Percentiles rank a stretch among this genome's conserved stretches.
Evolutionary conservation across 129 eudicot genomes (phyloP).

Genomic region (Sambucus nigra): DNA sequence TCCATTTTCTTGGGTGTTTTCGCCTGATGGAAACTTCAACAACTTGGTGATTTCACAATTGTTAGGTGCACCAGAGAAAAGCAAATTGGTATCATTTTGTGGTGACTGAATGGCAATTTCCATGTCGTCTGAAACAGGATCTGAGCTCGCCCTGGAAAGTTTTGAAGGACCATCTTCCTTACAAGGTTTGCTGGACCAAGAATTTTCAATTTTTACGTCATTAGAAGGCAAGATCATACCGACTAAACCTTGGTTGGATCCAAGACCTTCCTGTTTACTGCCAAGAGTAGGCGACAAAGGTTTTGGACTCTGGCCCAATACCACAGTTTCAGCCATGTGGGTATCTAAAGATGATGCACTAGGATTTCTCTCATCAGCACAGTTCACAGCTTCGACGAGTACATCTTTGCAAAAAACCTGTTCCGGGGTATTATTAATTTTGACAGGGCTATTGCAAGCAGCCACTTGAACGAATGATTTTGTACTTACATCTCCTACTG

Average conservation of each 20-base stretch:
- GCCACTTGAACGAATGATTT: constrained; percentile 13
- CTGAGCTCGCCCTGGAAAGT: constrained; percentile 14
- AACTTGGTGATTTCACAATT: constrained; percentile 18
- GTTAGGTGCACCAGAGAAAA: constrained; percentile 15
- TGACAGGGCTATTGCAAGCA: constrained; percentile 11
- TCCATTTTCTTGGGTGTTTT: constrained; percentile 19
- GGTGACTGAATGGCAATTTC: constrained; percentile 22
- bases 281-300: constrained; percentile 12
- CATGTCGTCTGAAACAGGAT: constrained; percentile 16
- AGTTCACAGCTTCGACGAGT: constrained; percentile 11
- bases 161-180: constrained; percentile 24
- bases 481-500: constrained; percentile 12
- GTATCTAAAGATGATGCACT: constrained; percentile 13
- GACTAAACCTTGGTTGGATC: constrained; percentile 18
- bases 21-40: constrained; percentile 20
- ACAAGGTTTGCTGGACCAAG: constrained; percentile 13
- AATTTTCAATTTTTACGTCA: constrained; percentile 22
- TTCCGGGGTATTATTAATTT: constrained; percentile 11
- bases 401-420: constrained; percentile 10
- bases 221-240: background rate
- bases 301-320: constrained; percentile 22
- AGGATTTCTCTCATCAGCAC: constrained; percentile 16
- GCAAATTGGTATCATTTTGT: constrained; percentile 15
- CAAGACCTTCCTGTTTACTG: constrained; percentile 13
- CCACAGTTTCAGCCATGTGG: constrained; percentile 11